Evolutionary conservation across 1,139 yeast species (phyloP).

Genomic region (Saccharomyces hybrid): DNA sequence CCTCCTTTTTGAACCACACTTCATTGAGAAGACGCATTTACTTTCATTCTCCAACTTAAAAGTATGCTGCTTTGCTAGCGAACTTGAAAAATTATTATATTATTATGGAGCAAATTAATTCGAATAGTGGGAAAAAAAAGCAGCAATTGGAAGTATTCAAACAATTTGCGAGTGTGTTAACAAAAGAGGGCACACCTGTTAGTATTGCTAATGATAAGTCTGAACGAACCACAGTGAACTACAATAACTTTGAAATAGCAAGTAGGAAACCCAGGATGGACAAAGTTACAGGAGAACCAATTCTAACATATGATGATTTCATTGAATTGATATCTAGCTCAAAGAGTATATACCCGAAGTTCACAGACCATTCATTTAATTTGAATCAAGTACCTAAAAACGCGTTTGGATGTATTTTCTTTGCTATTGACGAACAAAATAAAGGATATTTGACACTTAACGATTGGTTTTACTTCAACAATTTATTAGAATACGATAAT

Average conservation of each 20-base stretch:
- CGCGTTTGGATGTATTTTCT: conserved; percentile 46
- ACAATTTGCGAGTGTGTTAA: conserved; percentile 26
- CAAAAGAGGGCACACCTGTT: conserved; percentile 11
- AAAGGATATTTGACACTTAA: conserved; percentile 54
- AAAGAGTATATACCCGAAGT: conserved; percentile 26
- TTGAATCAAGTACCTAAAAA: conserved; percentile 31
- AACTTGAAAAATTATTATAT: not conserved
- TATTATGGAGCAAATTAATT: conserved; percentile 34
- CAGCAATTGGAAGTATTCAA: conserved; percentile 37
- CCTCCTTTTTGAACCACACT: not conserved
- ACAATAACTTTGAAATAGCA: not conserved
- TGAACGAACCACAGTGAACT: not conserved
- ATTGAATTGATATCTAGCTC: conserved; percentile 33
- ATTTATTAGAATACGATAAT: conserved; percentile 47
- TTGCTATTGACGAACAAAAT: conserved; percentile 54
- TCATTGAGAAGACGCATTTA: not conserved
- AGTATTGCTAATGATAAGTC: conserved; percentile 4
- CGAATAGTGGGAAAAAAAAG: conserved; percentile 32
- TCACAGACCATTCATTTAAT: conserved; percentile 32
- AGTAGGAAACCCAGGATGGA: not conserved
- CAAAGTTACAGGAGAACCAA: conserved; percentile 24
- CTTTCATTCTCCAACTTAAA: not conserved
- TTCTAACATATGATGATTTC: conserved; percentile 33
- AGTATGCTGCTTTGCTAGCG: not conserved
- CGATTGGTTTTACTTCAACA: conserved; percentile 56